A percentile compares a stretch with the other conserved stretches of the same genome.
phyloP scores from a whole-genome alignment of 2,329 filamentous ascomycete genomes.

The Dactylonectria estremocensis region DNA sequence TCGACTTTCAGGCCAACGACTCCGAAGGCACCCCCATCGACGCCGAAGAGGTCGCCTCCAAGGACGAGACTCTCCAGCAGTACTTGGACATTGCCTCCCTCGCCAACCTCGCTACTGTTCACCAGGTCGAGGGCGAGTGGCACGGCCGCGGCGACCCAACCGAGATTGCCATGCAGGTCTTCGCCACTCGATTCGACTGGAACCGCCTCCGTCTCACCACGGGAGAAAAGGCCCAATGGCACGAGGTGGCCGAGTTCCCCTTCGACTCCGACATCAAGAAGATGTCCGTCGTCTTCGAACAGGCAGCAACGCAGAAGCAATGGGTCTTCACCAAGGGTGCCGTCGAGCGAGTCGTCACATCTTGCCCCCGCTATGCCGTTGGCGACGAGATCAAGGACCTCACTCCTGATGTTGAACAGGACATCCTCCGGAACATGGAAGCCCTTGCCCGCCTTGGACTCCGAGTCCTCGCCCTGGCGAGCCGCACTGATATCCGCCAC shows the following conservation, averaged over 20 bases:
- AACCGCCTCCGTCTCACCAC: constrained; percentile 68
- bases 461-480: constrained; percentile 75
- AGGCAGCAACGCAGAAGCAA: constrained; percentile 55
- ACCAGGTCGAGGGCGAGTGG: constrained; percentile 62
- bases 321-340: constrained; percentile 75
- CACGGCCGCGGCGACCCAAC: constrained; percentile 74
- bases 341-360: constrained; percentile 76
- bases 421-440: constrained; percentile 77
- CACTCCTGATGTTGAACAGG: constrained; percentile 58
- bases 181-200: constrained; percentile 78
- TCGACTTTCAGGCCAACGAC: constrained; percentile 24
- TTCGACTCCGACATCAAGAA: constrained; percentile 84
- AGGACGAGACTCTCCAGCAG: constrained; percentile 64
- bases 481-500: constrained; percentile 31
- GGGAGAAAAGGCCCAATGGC: constrained; percentile 66
- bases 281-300: constrained; percentile 79
- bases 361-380: constrained; percentile 66
- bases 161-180: constrained; percentile 83
- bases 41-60: constrained; percentile 51
- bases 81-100: constrained; percentile 76
- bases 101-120: constrained; percentile 75
- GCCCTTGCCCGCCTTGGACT: constrained; percentile 73
- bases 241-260: constrained; percentile 76
- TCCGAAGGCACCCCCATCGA: constrained; percentile 1
- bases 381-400: constrained; percentile 55